Conservation (phyloP, 306 rosid genomes). For the Lathyrus sativus region DNA sequence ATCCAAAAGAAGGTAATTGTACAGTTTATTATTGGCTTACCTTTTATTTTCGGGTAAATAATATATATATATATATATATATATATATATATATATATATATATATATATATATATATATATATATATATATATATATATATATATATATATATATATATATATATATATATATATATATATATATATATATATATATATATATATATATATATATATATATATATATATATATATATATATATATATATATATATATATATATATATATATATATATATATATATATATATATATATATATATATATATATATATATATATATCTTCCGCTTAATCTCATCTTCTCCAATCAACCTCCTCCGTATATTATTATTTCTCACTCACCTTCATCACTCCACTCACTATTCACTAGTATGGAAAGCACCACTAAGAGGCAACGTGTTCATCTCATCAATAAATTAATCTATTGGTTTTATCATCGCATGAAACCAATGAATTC, state of each 20-base stretch:
- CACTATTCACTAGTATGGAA: constrained; percentile 35
- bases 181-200: too few species aligned
- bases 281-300: neutral
- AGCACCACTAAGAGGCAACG: constrained; percentile 44
- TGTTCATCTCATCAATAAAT: constrained; percentile 49
- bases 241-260: neutral
- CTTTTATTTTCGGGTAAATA: too few species aligned
- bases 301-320: neutral
- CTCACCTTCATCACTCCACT: neutral
- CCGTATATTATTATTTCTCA: neutral
- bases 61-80: too few species aligned
- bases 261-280: neutral
- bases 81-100: too few species aligned
- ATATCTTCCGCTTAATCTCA: constrained; percentile 37
- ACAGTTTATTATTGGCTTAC: too few species aligned
- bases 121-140: too few species aligned
- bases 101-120: too few species aligned
- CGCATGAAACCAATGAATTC: constrained; percentile 42
- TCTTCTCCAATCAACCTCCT: constrained; percentile 36
- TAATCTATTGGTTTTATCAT: constrained; percentile 45
- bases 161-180: too few species aligned
- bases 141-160: too few species aligned
- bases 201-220: too few species aligned
- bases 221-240: too few species aligned
- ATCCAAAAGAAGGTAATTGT: too few species aligned